A percentile compares a stretch with the other conserved stretches of the same genome.
phyloP scores from a whole-genome alignment of 768 basidiomycete species.

The Lactarius indigo region DNA sequence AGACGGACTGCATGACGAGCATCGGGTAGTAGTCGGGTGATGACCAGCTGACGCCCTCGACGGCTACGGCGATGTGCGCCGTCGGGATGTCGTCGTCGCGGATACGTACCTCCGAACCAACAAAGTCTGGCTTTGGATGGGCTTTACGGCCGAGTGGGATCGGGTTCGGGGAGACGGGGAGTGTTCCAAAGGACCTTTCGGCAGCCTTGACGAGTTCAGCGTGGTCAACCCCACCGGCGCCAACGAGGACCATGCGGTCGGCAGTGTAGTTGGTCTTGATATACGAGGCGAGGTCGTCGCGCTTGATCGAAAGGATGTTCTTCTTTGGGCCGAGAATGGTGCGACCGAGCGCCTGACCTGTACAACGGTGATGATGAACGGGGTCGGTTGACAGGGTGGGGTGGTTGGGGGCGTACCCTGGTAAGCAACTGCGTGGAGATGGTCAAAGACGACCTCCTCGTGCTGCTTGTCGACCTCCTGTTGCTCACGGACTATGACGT shows the following conservation, averaged over 20 bases:
- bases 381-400: not conserved
- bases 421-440: constrained; percentile 95
- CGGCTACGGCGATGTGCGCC: constrained; percentile 92
- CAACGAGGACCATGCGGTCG: constrained; percentile 98
- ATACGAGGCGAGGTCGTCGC: constrained; percentile 82
- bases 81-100: constrained; percentile 89
- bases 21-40: constrained; percentile 99
- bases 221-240: constrained; percentile 94
- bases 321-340: constrained; percentile 96
- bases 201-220: constrained; percentile 90
- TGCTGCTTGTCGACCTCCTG: constrained; percentile 99
- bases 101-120: constrained; percentile 93
- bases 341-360: constrained; percentile 92
- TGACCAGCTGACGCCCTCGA: constrained; percentile 97
- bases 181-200: constrained; percentile 85
- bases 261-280: constrained; percentile 98
- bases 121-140: constrained; percentile 74
- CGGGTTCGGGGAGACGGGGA: constrained; percentile 85
- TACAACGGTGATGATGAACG: constrained; percentile 16
- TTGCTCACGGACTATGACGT: constrained; percentile 95
- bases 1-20: constrained; percentile 96
- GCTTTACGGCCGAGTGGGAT: constrained; percentile 81
- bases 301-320: constrained; percentile 94
- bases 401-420: constrained; percentile 57
- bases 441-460: constrained; percentile 98